Percentiles rank a stretch among this genome's conserved stretches.
phyloP scores from a whole-genome alignment of 768 basidiomycete species.

The Tephrocybe sp. region DNA sequence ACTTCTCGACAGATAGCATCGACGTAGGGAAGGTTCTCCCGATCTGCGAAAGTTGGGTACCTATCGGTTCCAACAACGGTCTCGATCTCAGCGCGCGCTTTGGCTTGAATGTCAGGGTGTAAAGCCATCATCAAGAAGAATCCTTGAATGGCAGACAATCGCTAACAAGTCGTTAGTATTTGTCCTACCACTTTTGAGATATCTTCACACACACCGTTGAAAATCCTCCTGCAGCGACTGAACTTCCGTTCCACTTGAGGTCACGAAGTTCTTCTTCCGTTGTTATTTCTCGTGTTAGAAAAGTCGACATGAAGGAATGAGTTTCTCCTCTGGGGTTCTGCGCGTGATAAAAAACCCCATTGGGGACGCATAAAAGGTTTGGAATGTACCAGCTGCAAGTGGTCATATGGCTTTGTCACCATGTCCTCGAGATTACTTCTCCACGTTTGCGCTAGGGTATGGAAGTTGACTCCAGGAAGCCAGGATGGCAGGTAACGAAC shows the following conservation, averaged over 20 bases:
- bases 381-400: neutral
- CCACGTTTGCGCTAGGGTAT: neutral
- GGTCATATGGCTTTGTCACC: neutral
- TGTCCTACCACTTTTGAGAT: no score
- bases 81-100: conserved; percentile 27
- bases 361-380: neutral
- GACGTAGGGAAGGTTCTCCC: conserved; percentile 23
- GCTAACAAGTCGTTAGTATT: no score
- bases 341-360: no score
- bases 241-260: conserved; percentile 2
- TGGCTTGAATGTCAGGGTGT: conserved; percentile 22
- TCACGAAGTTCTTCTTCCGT: neutral
- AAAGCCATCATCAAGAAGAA: conserved; percentile 30
- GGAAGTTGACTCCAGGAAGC: conserved; percentile 9
- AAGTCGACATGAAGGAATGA: neutral
- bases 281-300: neutral
- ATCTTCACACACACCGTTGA: conserved; percentile 3
- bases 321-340: no score
- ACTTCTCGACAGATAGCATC: conserved; percentile 24
- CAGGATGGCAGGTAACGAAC: conserved; percentile 11
- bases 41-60: conserved; percentile 25
- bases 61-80: conserved; percentile 20
- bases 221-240: neutral
- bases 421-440: neutral
- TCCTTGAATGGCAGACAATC: conserved; percentile 11